Evolutionary conservation across 2,329 filamentous ascomycete species (phyloP), one percentile per base, ranked within the genome.

Genomic region (Cordyceps pruinosa): DNA sequence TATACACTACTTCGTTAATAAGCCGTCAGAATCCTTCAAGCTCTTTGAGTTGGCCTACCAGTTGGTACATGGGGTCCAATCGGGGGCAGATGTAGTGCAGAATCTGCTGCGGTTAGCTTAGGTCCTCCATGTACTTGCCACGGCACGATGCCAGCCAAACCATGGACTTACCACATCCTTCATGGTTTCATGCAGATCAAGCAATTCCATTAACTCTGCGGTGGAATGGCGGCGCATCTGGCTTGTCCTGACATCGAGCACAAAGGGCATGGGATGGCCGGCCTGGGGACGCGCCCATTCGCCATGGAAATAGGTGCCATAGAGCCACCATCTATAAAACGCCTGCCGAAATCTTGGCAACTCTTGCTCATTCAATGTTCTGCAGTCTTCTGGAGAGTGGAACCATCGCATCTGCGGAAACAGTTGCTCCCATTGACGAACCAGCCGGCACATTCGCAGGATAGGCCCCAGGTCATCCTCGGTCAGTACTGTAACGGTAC

Each of bases 321-420:
- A 83, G 4, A 80, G 70, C 78, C 79, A 81, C 79, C 79, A 83
- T 32, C 72, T 68, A 51, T 79, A 80, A 30, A 83, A 65, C 1
- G 77, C 79, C 59, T 73, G 72, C 5, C 80, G 75, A 51, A 82
- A 71, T 48, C 78, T 73, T n/a, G 66, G 61, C 28, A 70, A 70
- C 62, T 83, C 80, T 26, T 71, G 66, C 0, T 65, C 53, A 8
- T 66, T 66, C 6, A 83, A 70, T 37, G 70, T 71, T 17, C 80
- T 75, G 41, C 76, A 74, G 48, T 76, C 67, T 56, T 76, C 73
- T 0, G 73, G 72, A 10, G 72, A 65, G 2, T 76, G 70, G 60
- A 79, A 76, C 76, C 76, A 79, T 55, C 72, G 69, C 62, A 78
- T 70, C 56, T 73, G 73, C 5, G 73, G 73, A 47, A 75, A 74